Percentiles rank a stretch among this genome's conserved stretches.
Conservation (phyloP, 371 early-diverging fungal genomes). For the Rhizopus delemar region DNA sequence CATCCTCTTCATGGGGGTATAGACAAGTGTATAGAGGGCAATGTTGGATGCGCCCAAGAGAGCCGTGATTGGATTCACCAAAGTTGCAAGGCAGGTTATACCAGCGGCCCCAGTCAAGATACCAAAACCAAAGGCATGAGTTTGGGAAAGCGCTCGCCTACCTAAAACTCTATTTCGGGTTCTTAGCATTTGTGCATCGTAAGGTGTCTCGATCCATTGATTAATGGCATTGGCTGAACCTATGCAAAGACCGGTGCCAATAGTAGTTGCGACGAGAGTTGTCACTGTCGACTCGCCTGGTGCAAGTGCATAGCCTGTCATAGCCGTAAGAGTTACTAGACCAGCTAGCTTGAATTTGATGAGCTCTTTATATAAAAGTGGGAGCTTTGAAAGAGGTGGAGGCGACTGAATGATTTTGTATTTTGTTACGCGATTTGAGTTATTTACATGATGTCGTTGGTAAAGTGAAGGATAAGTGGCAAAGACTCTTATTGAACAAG, state of each 20-base stretch:
- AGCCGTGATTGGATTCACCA: constrained; percentile 87
- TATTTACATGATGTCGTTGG: constrained; percentile 13
- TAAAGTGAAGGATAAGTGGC: constrained; percentile 1
- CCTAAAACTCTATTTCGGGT: constrained; percentile 90
- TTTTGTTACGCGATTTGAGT: constrained; percentile 33
- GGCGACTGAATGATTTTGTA: constrained; percentile 37
- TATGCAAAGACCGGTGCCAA: constrained; percentile 91
- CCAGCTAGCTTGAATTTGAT: constrained; percentile 85
- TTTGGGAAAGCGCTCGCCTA: constrained; percentile 75
- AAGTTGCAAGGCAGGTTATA: constrained; percentile 59
- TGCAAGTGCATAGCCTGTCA: constrained; percentile 94
- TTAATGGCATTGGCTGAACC: constrained; percentile 93
- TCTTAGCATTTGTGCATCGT: constrained; percentile 96
- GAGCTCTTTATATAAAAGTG: constrained; percentile 60
- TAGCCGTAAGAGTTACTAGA: constrained; percentile 89
- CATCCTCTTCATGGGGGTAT: constrained; percentile 94
- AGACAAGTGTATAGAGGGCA: constrained; percentile 83
- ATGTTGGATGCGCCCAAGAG: constrained; percentile 84
- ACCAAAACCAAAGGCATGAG: constrained; percentile 87
- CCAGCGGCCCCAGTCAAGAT: constrained; percentile 74
- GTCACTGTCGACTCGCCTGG: constrained; percentile 74
- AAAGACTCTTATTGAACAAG: background rate
- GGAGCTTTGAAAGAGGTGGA: constrained; percentile 44
- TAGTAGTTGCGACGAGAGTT: constrained; percentile 79
- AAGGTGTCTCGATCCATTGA: constrained; percentile 94